A percentile compares a stretch with the other conserved stretches of the same genome.
These are phyloP conservation scores for Peribolospora baueri DNA, from an alignment of 768 basidiomycete genomes.

Conservation along the genomic window DNA sequence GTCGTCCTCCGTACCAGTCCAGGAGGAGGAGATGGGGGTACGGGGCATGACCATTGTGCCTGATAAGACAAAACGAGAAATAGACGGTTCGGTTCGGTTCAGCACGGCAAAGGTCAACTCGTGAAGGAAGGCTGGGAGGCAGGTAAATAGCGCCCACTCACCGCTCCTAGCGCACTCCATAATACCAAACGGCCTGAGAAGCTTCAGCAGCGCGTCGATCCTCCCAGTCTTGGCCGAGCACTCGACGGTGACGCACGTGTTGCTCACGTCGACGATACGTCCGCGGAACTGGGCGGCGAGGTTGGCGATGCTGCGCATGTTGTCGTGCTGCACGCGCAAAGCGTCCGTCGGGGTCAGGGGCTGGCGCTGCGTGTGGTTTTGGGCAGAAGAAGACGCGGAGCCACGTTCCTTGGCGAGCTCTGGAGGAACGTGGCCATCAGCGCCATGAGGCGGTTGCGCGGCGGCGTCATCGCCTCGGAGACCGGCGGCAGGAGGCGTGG, in stretches of 20 bases:
- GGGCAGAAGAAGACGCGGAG: constrained; percentile 1
- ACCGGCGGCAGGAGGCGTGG: constrained; percentile 5
- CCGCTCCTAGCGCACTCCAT: constrained; percentile 87
- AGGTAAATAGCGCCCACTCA: constrained; percentile 20
- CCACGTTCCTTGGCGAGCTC: constrained; percentile 3
- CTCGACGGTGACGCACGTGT: constrained; percentile 85
- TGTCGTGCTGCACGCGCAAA: constrained; percentile 65
- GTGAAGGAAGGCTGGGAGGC: neutral
- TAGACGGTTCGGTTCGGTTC: neutral
- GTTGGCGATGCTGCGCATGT: constrained; percentile 62
- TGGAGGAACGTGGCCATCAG: constrained; percentile 16
- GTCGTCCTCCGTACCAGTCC: constrained; percentile 31
- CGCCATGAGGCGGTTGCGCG: constrained; percentile 19
- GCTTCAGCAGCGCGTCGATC: constrained; percentile 72
- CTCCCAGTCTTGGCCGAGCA: constrained; percentile 73
- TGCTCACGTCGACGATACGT: constrained; percentile 78
- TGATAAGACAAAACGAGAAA: constrained; percentile 17
- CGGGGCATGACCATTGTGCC: constrained; percentile 97
- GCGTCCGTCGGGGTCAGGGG: constrained; percentile 49
- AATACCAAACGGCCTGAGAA: constrained; percentile 84
- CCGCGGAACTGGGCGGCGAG: constrained; percentile 75
- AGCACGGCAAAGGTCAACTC: neutral
- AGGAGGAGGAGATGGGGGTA: constrained; percentile 45
- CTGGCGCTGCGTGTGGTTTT: constrained; percentile 20
- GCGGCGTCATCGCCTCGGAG: constrained; percentile 13